Evolutionary conservation across 2,329 filamentous ascomycete species (phyloP).

Genomic region (Fusarium sp.): DNA sequence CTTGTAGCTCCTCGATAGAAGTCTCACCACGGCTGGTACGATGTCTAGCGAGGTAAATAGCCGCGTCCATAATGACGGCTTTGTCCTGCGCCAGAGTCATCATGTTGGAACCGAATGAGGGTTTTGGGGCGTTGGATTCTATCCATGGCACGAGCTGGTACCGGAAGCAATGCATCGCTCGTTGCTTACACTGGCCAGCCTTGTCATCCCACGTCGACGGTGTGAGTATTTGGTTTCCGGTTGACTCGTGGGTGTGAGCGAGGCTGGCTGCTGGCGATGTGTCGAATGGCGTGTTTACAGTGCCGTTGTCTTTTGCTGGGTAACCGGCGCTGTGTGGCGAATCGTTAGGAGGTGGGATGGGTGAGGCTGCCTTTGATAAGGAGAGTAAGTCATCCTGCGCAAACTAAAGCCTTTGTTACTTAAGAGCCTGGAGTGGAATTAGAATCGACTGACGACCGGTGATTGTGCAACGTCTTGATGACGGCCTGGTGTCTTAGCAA

Average conservation of each 20-base stretch:
- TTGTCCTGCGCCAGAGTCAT: background rate
- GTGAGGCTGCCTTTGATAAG: background rate
- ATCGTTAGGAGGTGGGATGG: background rate
- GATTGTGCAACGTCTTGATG: background rate
- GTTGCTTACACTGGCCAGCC: conserved; percentile 24
- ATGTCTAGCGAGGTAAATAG: background rate
- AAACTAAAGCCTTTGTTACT: background rate
- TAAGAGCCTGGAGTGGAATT: background rate
- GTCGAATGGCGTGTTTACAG: background rate
- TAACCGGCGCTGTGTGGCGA: background rate
- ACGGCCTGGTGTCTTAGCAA: background rate
- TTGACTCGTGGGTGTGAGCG: background rate
- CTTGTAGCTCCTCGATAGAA: background rate
- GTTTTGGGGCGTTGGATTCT: conserved; percentile 18
- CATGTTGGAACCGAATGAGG: background rate
- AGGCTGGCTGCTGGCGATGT: background rate
- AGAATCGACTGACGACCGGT: background rate
- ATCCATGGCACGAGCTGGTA: conserved; percentile 30
- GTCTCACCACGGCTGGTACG: background rate
- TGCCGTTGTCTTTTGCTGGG: background rate
- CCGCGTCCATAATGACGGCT: background rate
- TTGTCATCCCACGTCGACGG: conserved; percentile 22
- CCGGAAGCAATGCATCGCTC: conserved; percentile 30
- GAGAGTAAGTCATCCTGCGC: background rate
- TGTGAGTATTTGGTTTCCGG: background rate